Base-by-base conservation (phyloP, 305 asterid species). In the Fraxinus latifolia region DNA sequence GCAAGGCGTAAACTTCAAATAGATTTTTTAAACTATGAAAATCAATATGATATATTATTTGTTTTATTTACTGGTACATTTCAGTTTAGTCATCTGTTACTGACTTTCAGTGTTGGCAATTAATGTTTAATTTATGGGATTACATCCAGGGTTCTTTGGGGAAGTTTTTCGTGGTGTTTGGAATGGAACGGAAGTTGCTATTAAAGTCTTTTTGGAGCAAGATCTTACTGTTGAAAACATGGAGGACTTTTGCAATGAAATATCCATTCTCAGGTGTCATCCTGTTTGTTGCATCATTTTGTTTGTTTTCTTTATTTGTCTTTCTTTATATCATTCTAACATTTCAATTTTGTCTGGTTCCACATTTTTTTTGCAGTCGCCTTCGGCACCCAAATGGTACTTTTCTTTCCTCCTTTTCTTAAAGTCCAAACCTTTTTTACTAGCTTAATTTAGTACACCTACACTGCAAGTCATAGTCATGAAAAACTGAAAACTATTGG, bases 161-260 rank as follows among this genome's bases (percentile, higher is more conserved):
- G 99, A 96, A 89, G 99, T 96, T 85, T 96, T 96, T 81, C 98
- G 98, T 81, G 99, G 99, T 84, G 83, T 88, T 85, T 96, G 99
- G 99, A 94, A 96, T 86, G 99, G 99, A 73, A 94, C 97, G 58
- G 97, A 95, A 82, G 99, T 96, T 86, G 99, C 99, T 44, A 90
- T 96, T 82, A 96, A 96, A 90, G 96, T 94, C 83, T 96, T 96
- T 87, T 83, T 96, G 89, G 99, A 94, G 91, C 99, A 96, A 90
- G 99, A 96, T 85, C 97, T 96, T 84, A 96, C 98, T 75, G 97
- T 94, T 73, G 99, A 96, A 90, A 96, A 96, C 82, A 96, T 96
- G 98, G 98, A 94, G 90, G 99, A 96, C 81, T 96, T 96, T 81
- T 96, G 99, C 93, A 94, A 96, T 72, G 99, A 96, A 84, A 94